Conservation (phyloP, 2,329 filamentous ascomycete species). For the Arachnomyces sp. region DNA sequence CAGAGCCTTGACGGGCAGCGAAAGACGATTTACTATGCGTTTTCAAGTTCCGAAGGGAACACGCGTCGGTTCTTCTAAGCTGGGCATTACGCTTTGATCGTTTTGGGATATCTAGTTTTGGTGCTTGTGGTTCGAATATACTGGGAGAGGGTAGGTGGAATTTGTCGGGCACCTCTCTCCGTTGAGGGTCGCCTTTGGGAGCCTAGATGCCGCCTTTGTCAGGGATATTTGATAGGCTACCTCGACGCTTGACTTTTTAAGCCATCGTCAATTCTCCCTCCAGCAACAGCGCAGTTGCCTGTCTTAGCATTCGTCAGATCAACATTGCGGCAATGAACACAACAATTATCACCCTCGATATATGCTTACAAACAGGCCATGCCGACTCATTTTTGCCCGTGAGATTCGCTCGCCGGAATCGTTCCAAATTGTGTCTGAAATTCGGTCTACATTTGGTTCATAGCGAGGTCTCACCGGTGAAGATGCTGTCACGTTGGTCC, state of each 20-base stretch:
- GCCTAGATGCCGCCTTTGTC: conserved; percentile 16
- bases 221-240: conserved; percentile 4
- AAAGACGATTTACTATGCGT: conserved; percentile 42
- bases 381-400: conserved; percentile 4
- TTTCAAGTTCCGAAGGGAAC: conserved; percentile 31
- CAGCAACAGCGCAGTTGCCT: conserved; percentile 9
- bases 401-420: conserved; percentile 53
- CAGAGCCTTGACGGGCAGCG: conserved; percentile 33
- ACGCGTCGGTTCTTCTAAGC: conserved; percentile 48
- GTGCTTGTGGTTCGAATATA: conserved; percentile 28
- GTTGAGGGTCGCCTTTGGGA: conserved; percentile 44
- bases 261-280: too few relatives aligned
- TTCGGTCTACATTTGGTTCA: conserved; percentile 22
- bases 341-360: conserved; percentile 19
- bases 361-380: conserved; percentile 40
- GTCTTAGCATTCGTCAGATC: conserved; percentile 15
- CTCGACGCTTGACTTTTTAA: too few relatives aligned
- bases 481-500: conserved; percentile 33
- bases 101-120: conserved; percentile 46
- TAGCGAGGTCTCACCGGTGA: conserved; percentile 47
- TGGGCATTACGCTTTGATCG: conserved; percentile 55
- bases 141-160: conserved; percentile 44
- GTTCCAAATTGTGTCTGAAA: conserved; percentile 21
- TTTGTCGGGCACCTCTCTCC: conserved; percentile 43
- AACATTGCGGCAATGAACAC: conserved; percentile 25